phyloP scores from a whole-genome alignment of 202 grass and related monocot species.

The Hordeum pubiflorum region DNA sequence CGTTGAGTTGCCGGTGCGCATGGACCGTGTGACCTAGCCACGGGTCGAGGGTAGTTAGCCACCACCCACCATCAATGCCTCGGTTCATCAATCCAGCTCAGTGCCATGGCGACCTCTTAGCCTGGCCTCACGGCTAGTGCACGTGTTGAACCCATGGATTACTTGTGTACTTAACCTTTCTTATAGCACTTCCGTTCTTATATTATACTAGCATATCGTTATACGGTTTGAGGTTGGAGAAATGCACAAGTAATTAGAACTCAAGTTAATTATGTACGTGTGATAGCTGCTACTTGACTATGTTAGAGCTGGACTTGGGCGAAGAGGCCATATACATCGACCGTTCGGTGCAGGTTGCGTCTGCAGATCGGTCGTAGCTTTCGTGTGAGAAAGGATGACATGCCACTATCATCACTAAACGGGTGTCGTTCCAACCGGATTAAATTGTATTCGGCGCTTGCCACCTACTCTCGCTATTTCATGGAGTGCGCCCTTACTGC shows the following conservation, averaged over 20 bases:
- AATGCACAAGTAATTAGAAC: background rate
- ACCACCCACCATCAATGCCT: constrained; percentile 19
- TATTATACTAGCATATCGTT: background rate
- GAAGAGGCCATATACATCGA: background rate
- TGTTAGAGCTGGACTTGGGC: background rate
- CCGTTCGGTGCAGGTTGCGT: background rate
- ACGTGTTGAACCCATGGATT: background rate
- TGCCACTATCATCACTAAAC: constrained; percentile 32
- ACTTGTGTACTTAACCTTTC: background rate
- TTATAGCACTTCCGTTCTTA: no score
- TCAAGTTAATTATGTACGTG: background rate
- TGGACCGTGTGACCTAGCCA: constrained; percentile 10
- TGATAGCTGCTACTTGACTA: background rate
- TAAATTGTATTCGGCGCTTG: constrained; percentile 47
- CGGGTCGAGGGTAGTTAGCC: constrained; percentile 21
- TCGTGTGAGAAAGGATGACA: background rate
- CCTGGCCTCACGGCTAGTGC: background rate
- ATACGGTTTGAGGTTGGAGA: background rate
- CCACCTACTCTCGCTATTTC: constrained; percentile 37
- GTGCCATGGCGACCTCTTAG: background rate
- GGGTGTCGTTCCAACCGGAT: background rate
- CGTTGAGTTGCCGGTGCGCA: background rate
- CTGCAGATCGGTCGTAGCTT: background rate
- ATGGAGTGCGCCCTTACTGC: background rate
- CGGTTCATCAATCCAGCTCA: constrained; percentile 12